Base-by-base conservation (phyloP, 2,329 filamentous ascomycete genomes). In the Penicillium thymicola region DNA sequence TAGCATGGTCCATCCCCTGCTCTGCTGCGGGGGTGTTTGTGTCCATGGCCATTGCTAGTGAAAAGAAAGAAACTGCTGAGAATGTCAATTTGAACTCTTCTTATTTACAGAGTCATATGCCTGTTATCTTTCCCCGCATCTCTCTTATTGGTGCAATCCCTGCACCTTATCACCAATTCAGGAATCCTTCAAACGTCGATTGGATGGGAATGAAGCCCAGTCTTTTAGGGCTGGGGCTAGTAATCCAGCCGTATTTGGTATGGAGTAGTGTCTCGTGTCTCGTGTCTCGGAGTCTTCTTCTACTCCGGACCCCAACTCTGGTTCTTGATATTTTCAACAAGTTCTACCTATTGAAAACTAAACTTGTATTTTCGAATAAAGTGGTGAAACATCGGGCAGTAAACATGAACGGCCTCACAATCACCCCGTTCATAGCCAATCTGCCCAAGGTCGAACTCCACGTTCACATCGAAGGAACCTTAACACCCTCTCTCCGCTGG, bases 401-500 rank as follows among this genome's bases (percentile, higher is more conserved):
- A 40, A 54, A 3, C 7, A 66, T 66, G 63, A 64, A 67, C 41
- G 61, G 61, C 18, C 58, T 66, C 6, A 18, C 50, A 23, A 63
- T 67, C 49, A 54, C 54, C 14, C 55, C 75, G 14, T 76, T 75
- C 55, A 72, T 77, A 37, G 56, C 63, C 1, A 48, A 60, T 2
- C 64, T 79, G 1, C 77, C 78, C 6, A 79, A 79, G 52, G 72
- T 78, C 25, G 78, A 80, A 59, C 75, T 79, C 7, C 78, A 80
- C 59, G 55, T 80, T 23, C 77, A 80, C 63, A 77, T 80, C 48
- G 78, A 80, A 68, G 78, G 78, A 7, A 78, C 75, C 2, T 64
- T 79, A n/a, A 72, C 69, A 1, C 74, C 77, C 0, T 63, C 70
- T 18, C 65, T 79, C 2, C 70, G 72, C 50, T 79, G 76, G 76